phyloP scores from a whole-genome alignment of 306 rosid species.

The Alnus rubra region DNA sequence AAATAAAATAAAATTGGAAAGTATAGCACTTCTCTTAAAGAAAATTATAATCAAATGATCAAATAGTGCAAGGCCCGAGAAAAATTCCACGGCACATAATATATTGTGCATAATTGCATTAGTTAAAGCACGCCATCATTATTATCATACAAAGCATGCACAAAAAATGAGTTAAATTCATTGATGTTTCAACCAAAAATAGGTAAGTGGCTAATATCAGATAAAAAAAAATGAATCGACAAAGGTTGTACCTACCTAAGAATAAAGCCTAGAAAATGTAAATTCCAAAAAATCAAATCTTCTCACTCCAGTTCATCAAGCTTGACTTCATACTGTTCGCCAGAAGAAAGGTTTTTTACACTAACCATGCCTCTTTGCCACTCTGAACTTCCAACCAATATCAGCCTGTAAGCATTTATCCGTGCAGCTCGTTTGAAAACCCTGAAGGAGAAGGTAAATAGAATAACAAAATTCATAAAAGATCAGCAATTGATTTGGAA shows the following conservation, averaged over 20 bases:
- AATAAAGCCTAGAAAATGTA: background rate
- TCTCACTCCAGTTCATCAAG: conserved; percentile 67
- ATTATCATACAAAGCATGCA: too few relatives aligned
- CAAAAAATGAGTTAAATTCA: background rate
- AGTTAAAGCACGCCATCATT: too few relatives aligned
- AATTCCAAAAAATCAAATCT: conserved; percentile 11
- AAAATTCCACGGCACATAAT: too few relatives aligned
- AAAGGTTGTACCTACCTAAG: background rate
- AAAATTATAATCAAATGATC: too few relatives aligned
- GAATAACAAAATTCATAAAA: conserved; percentile 19
- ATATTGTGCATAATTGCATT: too few relatives aligned
- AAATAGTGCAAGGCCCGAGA: too few relatives aligned
- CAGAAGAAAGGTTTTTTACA: conserved; percentile 81
- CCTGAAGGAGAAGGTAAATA: conserved; percentile 45
- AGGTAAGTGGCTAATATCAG: background rate
- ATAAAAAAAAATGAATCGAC: background rate
- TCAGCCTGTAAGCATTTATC: conserved; percentile 70
- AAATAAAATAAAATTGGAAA: too few relatives aligned
- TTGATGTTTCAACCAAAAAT: conserved; percentile 1
- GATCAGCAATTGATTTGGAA: background rate
- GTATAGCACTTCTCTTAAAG: too few relatives aligned
- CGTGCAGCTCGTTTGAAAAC: conserved; percentile 81
- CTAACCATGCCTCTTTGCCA: conserved; percentile 91
- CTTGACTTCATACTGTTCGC: conserved; percentile 81
- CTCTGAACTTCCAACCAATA: conserved; percentile 85